Evolutionary conservation across 257 asterid genomes (phyloP).

Genomic region (Solanum gandarillasii): DNA sequence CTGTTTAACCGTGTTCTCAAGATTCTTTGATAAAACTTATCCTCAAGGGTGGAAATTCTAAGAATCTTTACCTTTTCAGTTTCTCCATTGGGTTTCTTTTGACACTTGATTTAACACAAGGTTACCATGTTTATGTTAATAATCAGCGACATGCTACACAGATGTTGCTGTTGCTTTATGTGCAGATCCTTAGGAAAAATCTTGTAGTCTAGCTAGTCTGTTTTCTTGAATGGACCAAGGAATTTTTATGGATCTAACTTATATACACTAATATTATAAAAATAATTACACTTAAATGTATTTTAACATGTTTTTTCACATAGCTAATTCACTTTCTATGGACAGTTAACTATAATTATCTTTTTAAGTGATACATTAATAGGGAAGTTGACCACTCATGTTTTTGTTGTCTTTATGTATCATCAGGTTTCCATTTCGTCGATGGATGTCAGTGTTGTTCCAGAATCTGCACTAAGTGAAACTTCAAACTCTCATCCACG

Average conservation of each 20-base stretch:
- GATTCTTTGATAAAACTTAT: neutral
- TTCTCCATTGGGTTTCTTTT: neutral
- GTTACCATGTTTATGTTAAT: neutral
- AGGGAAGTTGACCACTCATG: neutral
- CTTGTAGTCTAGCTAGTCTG: neutral
- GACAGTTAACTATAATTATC: neutral
- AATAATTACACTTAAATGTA: neutral
- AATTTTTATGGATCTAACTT: neutral
- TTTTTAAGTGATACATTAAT: neutral
- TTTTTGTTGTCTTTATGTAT: neutral
- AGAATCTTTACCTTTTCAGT: neutral
- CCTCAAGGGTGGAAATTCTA: neutral
- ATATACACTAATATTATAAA: neutral
- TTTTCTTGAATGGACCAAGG: neutral
- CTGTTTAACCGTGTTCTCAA: neutral
- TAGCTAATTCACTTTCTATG: neutral
- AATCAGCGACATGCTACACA: neutral
- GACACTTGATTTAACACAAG: neutral
- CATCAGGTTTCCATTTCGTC: constrained; percentile 52
- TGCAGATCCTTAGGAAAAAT: neutral
- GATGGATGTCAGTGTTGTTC: constrained; percentile 55
- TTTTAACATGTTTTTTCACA: neutral
- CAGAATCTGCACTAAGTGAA: constrained; percentile 44
- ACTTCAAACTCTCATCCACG: constrained; percentile 33
- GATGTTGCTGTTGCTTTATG: neutral